phyloP scores from a whole-genome alignment of 768 basidiomycete species.

The Suillus discolor region DNA sequence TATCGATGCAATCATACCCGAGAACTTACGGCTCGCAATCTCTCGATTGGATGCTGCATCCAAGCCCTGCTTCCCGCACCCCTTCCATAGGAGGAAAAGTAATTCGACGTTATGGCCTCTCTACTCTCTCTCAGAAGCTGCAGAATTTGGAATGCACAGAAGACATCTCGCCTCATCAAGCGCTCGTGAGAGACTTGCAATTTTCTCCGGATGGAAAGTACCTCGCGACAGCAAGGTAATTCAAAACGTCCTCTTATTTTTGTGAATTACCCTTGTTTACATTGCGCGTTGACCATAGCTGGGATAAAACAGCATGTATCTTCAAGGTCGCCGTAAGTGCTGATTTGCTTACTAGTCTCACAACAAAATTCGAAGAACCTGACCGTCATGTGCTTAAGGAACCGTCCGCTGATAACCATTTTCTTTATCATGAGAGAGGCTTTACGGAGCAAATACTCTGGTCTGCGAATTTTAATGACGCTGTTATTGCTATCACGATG shows the following conservation, averaged over 20 bases:
- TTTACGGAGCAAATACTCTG: constrained; percentile 60
- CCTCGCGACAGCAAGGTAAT: constrained; percentile 53
- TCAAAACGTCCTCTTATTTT: constrained; percentile 8
- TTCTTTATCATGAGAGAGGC: constrained; percentile 51
- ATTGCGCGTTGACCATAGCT: constrained; percentile 30
- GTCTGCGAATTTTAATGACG: constrained; percentile 23
- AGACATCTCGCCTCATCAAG: constrained; percentile 47
- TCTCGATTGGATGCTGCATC: background rate
- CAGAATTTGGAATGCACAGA: constrained; percentile 42
- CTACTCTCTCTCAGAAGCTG: constrained; percentile 31
- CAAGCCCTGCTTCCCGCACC: background rate
- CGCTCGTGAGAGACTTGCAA: constrained; percentile 57
- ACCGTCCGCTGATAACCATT: constrained; percentile 44
- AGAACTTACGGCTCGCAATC: background rate
- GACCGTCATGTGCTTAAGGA: constrained; percentile 35
- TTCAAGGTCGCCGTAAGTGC: constrained; percentile 48
- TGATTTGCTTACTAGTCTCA: background rate
- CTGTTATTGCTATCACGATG: background rate
- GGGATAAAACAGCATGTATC: constrained; percentile 53
- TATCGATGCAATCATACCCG: constrained; percentile 37
- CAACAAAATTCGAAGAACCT: constrained; percentile 8
- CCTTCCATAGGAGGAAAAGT: background rate
- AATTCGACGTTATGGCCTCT: background rate
- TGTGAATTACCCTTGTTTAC: constrained; percentile 10
- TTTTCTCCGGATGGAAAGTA: constrained; percentile 58